Evolutionary conservation across 2,329 filamentous ascomycete species (phyloP).

Genomic region (Neopestalotiopsis sp.): DNA sequence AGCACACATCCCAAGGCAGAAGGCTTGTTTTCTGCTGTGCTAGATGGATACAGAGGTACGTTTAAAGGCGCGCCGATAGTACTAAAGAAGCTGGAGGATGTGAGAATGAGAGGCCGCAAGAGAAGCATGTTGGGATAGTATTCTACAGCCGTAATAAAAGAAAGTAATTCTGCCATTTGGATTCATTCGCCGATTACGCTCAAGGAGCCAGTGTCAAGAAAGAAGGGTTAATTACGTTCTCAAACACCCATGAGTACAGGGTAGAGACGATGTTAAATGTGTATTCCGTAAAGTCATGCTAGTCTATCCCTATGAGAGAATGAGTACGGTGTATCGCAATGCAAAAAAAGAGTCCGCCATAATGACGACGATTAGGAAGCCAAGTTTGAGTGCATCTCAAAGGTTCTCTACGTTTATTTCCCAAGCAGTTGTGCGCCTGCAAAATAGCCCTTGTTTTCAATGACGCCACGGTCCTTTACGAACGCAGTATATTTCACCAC

Average conservation of each 20-base stretch:
- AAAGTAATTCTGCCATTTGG: neutral
- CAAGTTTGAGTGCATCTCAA: neutral
- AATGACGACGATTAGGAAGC: neutral
- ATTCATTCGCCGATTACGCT: neutral
- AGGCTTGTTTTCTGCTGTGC: constrained; percentile 72
- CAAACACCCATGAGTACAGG: neutral
- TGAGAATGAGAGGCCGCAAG: constrained; percentile 92
- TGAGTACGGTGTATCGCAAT: constrained; percentile 4
- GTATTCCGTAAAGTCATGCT: constrained; percentile 6
- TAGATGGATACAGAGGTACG: constrained; percentile 74
- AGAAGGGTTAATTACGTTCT: neutral
- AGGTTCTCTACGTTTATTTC: constrained; percentile 6
- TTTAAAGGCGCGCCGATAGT: constrained; percentile 79
- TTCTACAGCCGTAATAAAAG: neutral
- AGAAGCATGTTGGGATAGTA: constrained; percentile 90
- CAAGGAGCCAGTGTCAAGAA: neutral
- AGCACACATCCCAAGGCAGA: constrained; percentile 92
- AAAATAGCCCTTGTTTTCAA: constrained; percentile 99
- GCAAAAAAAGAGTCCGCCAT: constrained; percentile 2
- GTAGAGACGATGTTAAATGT: neutral
- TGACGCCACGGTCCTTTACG: constrained; percentile 89
- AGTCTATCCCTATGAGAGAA: constrained; percentile 7
- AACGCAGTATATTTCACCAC: constrained; percentile 98
- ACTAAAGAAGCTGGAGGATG: constrained; percentile 85
- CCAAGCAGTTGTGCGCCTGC: constrained; percentile 76